These are phyloP conservation scores for Phyllosticta paracitricarpa DNA, from an alignment of 2,329 filamentous ascomycete species.

Conservation along the genomic window DNA sequence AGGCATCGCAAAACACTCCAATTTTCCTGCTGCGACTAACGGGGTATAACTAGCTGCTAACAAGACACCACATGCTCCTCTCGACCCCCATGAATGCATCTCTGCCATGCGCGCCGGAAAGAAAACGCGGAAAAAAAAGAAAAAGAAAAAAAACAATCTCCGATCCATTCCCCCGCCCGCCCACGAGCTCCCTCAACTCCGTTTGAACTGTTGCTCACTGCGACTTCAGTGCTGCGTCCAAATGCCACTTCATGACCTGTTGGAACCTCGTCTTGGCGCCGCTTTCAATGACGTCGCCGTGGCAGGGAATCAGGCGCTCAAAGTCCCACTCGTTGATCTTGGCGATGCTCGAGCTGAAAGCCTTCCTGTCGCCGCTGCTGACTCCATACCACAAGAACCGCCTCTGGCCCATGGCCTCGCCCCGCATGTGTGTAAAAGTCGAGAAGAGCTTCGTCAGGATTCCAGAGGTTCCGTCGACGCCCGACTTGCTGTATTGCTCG, in stretches of 20 bases:
- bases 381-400: constrained; percentile 72
- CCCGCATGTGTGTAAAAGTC: constrained; percentile 50
- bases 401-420: constrained; percentile 62
- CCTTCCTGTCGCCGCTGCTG: constrained; percentile 50
- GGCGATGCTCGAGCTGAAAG: constrained; percentile 59
- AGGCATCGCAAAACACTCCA: too few relatives aligned
- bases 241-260: constrained; percentile 76
- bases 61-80: neutral
- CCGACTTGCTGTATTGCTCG: constrained; percentile 63
- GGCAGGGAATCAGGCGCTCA: constrained; percentile 75
- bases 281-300: constrained; percentile 77
- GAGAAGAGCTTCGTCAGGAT: constrained; percentile 49
- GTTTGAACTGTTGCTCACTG: neutral
- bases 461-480: constrained; percentile 45
- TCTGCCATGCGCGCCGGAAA: neutral
- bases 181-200: neutral
- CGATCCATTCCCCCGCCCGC: neutral
- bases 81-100: neutral
- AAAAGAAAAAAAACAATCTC: neutral
- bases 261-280: constrained; percentile 65
- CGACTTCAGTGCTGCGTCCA: constrained; percentile 35
- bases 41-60: neutral
- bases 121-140: neutral
- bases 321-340: constrained; percentile 77
- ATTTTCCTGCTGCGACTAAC: neutral